Base-by-base conservation (phyloP, 2,329 filamentous ascomycete genomes). In the Hypocreales sp. region DNA sequence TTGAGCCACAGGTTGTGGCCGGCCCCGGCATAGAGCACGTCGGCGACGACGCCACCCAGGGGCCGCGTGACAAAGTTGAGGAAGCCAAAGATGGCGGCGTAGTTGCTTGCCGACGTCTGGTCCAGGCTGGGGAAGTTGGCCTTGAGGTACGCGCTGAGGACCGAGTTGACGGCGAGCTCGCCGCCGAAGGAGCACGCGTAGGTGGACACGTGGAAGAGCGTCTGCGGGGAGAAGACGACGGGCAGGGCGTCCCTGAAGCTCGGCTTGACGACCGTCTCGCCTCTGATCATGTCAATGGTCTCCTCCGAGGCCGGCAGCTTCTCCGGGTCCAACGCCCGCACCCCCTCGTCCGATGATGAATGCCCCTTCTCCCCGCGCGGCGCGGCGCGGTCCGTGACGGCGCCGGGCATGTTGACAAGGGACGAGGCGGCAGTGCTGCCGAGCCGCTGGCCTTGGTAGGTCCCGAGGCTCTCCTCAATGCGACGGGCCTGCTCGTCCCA, bases 61-160 rank as follows among this genome's bases (percentile, higher is more conserved):
- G 79, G 77, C 2, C 79, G 63, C 21, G 69, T 74, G 29, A 73
- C 46, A 28, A 80, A 52, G 56, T 83, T 83, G 38, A 82, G 63
- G 29, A 83, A 72, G 15, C 77, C 79, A 46, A 81, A 83, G 60
- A 80, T 79, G 37, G 78, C 48, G 10, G 77, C 77, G 64, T 74
- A 71, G 47, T 65, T 62, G 35, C 67, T 61, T 0, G 67, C 61
- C 10, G 53, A 49, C 2, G 70, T 71, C 47, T 73, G 63, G 12
- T 57, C 55, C 2, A 74, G 58, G n/a, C 44, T 29, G 2, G 67
- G 66, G 45, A 72, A 74, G 53, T 69, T 71, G 40, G 61, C 58
- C 37, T 61, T 51, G 51, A 72, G 72, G 56, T 71, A 75, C 2
- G 64, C 51, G 25, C 61, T 58, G 15, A 77, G 60, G 22, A 72